Conservation (phyloP, 2,329 filamentous ascomycete genomes). For the Fusarium burgessii region DNA sequence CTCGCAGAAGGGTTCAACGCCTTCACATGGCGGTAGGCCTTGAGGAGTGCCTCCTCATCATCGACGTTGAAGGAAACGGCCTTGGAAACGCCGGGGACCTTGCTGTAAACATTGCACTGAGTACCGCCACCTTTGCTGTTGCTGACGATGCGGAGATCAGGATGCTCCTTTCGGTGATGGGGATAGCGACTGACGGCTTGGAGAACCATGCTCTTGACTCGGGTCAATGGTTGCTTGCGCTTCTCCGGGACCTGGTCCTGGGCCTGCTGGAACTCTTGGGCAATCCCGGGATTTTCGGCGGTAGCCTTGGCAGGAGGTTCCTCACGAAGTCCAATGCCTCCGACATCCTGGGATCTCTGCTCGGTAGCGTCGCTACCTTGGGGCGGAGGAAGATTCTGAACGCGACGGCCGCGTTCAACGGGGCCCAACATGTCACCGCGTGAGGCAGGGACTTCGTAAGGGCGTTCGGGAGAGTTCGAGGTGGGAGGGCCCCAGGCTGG, state of each 20-base stretch:
- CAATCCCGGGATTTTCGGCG: not conserved
- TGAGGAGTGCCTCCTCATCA: conserved; percentile 8
- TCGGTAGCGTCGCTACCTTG: not conserved
- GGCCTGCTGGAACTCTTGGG: not conserved
- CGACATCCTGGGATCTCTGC: not conserved
- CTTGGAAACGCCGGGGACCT: not conserved
- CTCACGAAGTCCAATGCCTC: too few relatives aligned
- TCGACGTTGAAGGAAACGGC: conserved; percentile 18
- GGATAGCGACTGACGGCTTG: not conserved
- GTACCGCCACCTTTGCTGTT: conserved; percentile 18
- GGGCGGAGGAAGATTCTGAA: not conserved
- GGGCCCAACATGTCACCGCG: not conserved
- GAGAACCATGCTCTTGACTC: conserved; percentile 18
- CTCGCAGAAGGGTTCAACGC: conserved; percentile 13
- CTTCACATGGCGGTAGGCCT: conserved; percentile 19
- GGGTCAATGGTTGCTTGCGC: not conserved
- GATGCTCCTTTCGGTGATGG: not conserved
- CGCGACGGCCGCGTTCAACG: too few relatives aligned
- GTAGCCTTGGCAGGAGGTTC: not conserved
- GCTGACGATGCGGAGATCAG: conserved; percentile 6
- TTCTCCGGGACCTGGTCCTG: not conserved
- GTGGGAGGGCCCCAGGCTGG: not conserved
- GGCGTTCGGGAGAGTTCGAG: not conserved
- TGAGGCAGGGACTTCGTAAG: not conserved
- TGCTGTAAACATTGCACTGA: conserved; percentile 21